Base-by-base conservation (phyloP, 1,284 basidiomycete species). In the Puccinia brachypodii region DNA sequence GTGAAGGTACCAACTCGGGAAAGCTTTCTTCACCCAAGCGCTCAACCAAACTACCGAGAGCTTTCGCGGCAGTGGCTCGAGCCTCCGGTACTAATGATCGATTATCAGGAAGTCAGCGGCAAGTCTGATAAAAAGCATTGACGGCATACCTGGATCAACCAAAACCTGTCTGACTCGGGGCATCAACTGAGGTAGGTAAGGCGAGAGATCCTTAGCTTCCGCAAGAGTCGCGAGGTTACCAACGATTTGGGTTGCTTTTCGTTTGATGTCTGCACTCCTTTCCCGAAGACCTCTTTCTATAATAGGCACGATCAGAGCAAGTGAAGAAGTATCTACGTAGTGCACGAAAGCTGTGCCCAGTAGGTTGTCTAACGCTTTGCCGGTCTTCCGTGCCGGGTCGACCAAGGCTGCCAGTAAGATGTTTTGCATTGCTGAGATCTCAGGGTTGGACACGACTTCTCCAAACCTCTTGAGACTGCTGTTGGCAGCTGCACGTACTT, bases 281-380 rank as follows among this genome's bases (percentile, higher is more conserved):
- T 98, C 96, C 83, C 92, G 90, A 62, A 99, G 89, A 79, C 97
- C 97, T 77, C 96, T 90, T 85, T 98, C 96, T 82, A 99, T 89
- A 85, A 99, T 97, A 1, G 97, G 97, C 83, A 99, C 91, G 79
- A 99, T 92, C 84, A 99, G 88, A 25, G 97, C 97, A n/a, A 99
- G 89, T 2, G 97, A 99, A 0, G 97, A 97, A 73, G 96, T 94
- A 85, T 99, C 97, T 84, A 99, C 96, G 86, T 98, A 98, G 86
- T 99, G 97, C 88, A 95, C 94, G 88, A 99, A 99, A 8, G 94
- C 95, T 11, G 94, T 98, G 87, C 95, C 94, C 83, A 99, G 89
- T 50, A 99, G 89, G 0, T 92, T 90, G 36, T 92, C 88, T 80
- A 99, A 88, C 0, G 96, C 97, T 82, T 89, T 91, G 11, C 93